Evolutionary conservation across 495 filamentous ascomycete genomes (phyloP).

Genomic region (Aspergillus carlsbadensis): DNA sequence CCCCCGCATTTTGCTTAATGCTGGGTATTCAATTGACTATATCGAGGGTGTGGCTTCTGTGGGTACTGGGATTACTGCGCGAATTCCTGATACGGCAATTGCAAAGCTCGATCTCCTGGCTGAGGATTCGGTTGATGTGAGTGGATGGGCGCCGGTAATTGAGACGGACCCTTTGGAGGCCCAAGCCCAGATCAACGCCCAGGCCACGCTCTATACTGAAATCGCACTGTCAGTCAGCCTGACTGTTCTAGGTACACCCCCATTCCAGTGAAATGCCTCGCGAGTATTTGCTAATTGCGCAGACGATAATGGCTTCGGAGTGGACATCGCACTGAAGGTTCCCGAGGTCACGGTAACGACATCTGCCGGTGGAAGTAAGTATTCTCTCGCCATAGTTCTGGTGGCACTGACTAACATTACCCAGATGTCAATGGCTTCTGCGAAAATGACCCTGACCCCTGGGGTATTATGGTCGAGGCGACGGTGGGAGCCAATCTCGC

Average conservation of each 20-base stretch:
- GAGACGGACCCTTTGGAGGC: slow-evolving; percentile 11
- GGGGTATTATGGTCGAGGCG: slow-evolving; percentile 1
- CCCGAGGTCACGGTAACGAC: slow-evolving; percentile 9
- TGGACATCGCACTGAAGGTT: slow-evolving; percentile 11
- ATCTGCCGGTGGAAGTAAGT: slow-evolving; percentile 4
- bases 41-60: slow-evolving; percentile 2
- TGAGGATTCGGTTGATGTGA: slow-evolving; percentile 6
- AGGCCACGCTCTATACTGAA: slow-evolving; percentile 7
- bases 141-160: slow-evolving; percentile 8
- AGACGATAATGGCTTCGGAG: slow-evolving; percentile 13
- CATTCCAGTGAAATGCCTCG: no score
- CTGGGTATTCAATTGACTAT: slow-evolving; percentile 7
- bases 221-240: slow-evolving; percentile 10
- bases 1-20: slow-evolving; percentile 5
- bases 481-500: slow-evolving; percentile 1
- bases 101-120: slow-evolving; percentile 9
- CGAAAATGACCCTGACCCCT: not conserved
- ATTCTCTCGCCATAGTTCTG: not conserved
- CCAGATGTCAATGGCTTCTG: slow-evolving; percentile 10
- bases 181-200: slow-evolving; percentile 1
- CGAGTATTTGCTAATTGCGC: not conserved
- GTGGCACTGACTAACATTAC: not conserved
- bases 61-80: not conserved
- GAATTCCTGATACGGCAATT: no score
- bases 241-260: not conserved